Percentiles rank a stretch among this genome's conserved stretches.
These are phyloP conservation scores for Protomyces pachydermus DNA, from an alignment of 1,139 yeast genomes.

Conservation along the genomic window DNA sequence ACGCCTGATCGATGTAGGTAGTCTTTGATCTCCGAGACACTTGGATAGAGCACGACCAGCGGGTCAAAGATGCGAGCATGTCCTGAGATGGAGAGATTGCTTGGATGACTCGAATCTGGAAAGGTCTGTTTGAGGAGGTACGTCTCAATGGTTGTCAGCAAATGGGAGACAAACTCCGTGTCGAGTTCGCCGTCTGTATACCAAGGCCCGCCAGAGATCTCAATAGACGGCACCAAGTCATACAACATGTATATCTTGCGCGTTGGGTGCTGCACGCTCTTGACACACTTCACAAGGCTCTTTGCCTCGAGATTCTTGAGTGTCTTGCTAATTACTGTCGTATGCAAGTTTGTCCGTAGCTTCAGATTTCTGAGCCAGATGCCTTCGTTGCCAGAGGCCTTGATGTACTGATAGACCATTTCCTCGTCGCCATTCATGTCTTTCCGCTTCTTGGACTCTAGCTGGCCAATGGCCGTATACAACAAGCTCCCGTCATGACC, in stretches of 20 bases:
- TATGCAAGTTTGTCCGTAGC: slow-evolving; percentile 86
- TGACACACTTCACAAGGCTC: slow-evolving; percentile 80
- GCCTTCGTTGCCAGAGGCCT: slow-evolving; percentile 91
- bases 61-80: slow-evolving; percentile 50
- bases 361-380: slow-evolving; percentile 89
- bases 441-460: slow-evolving; percentile 45
- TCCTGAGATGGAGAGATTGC: slow-evolving; percentile 29
- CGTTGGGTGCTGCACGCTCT: slow-evolving; percentile 88
- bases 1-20: slow-evolving; percentile 64
- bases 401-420: slow-evolving; percentile 83
- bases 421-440: slow-evolving; percentile 84
- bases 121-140: slow-evolving; percentile 69
- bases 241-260: slow-evolving; percentile 93
- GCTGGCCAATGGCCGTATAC: slow-evolving; percentile 32
- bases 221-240: slow-evolving; percentile 86
- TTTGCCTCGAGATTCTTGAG: slow-evolving; percentile 77
- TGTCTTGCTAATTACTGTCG: slow-evolving; percentile 82
- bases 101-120: slow-evolving; percentile 42
- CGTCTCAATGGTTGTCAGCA: slow-evolving; percentile 82
- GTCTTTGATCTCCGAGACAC: slow-evolving; percentile 64
- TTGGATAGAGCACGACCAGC: slow-evolving; percentile 46
- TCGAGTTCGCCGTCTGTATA: slow-evolving; percentile 94
- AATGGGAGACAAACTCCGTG: slow-evolving; percentile 82
- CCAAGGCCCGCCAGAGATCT: slow-evolving; percentile 99
- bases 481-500: neutral